These are phyloP conservation scores for Jamesozyma spencerorum DNA, from an alignment of 805 yeast genomes.

Conservation along the genomic window DNA sequence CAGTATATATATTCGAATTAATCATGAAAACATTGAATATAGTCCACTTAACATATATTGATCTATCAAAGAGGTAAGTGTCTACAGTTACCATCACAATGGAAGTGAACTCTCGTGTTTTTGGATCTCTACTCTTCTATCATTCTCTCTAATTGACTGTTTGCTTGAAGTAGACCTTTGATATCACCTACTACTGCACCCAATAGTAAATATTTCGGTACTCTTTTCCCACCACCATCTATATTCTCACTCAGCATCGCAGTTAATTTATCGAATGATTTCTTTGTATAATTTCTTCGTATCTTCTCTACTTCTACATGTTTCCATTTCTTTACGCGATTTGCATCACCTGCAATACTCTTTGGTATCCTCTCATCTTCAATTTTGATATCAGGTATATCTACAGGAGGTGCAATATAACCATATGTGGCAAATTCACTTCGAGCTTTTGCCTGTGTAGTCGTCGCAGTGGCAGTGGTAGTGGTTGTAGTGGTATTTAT, in stretches of 20 bases:
- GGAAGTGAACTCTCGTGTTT: too few relatives aligned
- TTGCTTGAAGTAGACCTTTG: slow-evolving; percentile 20
- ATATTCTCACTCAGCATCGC: slow-evolving; percentile 12
- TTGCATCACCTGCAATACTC: slow-evolving; percentile 13
- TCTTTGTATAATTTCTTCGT: slow-evolving; percentile 25
- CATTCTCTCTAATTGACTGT: slow-evolving; percentile 18
- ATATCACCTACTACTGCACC: slow-evolving; percentile 27
- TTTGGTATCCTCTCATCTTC: slow-evolving; percentile 18
- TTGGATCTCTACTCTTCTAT: slow-evolving; percentile 1
- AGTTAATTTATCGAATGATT: slow-evolving; percentile 23
- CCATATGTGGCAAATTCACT: not conserved
- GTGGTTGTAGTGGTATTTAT: not conserved
- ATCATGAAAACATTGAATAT: not conserved
- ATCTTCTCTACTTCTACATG: slow-evolving; percentile 28
- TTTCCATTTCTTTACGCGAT: slow-evolving; percentile 24
- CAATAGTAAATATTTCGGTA: slow-evolving; percentile 28
- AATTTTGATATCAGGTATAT: slow-evolving; percentile 21
- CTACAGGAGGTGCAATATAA: slow-evolving; percentile 12
- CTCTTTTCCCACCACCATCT: slow-evolving; percentile 17
- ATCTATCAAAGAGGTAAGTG: too few relatives aligned
- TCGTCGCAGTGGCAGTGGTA: not conserved
- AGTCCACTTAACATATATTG: too few relatives aligned
- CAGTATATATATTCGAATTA: not conserved
- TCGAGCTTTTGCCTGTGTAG: not conserved
- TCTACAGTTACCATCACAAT: too few relatives aligned